Evolutionary conservation across 768 basidiomycete species (phyloP).

Genomic region (Russula abietina): DNA sequence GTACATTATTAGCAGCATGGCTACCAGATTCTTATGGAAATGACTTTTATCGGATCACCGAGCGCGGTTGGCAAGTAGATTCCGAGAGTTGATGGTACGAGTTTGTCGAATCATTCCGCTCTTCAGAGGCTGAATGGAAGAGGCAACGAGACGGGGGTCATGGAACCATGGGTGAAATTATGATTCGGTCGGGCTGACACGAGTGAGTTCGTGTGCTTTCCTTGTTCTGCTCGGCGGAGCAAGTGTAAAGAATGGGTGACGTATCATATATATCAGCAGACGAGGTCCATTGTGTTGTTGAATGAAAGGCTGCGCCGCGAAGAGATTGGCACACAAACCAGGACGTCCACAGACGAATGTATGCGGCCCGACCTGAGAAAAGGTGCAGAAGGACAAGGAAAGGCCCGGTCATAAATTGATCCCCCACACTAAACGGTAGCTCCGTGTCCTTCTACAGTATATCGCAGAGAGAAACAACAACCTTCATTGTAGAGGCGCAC

Average conservation of each 20-base stretch:
- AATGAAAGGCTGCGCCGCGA: conserved; percentile 2
- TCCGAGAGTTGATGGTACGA: not conserved
- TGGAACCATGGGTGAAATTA: not conserved
- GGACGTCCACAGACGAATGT: not conserved
- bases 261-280: not conserved
- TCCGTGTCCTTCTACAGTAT: not conserved
- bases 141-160: not conserved
- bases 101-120: not conserved
- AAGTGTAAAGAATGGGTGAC: not conserved
- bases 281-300: not conserved
- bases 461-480: not conserved
- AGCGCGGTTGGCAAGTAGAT: not conserved
- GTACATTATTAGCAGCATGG: conserved; percentile 18
- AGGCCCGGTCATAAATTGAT: not conserved
- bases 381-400: not conserved
- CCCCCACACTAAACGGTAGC: not conserved
- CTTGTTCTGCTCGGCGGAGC: not conserved
- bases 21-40: not conserved
- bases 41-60: conserved; percentile 4
- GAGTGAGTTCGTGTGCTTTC: not conserved
- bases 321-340: not conserved
- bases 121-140: not conserved
- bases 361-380: not conserved
- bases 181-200: not conserved
- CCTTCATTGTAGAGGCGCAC: too few relatives aligned